phyloP scores from a whole-genome alignment of 139 green algal genomes.

The Pycnococcus provasolii region DNA sequence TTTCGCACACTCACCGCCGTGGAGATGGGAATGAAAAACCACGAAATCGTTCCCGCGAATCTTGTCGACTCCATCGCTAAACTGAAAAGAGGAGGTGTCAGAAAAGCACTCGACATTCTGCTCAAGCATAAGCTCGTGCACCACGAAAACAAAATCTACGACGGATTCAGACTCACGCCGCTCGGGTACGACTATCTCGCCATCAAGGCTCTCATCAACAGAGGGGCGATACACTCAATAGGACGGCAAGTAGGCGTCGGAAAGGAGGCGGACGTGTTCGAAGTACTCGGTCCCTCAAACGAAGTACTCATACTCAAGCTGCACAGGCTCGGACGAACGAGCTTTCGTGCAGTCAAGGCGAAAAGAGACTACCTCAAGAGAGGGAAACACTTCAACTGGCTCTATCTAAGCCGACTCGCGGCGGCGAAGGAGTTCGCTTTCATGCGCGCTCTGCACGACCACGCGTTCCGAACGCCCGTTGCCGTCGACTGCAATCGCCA shows the following conservation, averaged over 20 bases:
- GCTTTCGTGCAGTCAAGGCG: conserved; percentile 86
- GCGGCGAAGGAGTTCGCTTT: conserved; percentile 94
- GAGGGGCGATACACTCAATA: conserved; percentile 68
- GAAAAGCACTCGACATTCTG: conserved; percentile 64
- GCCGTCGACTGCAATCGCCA: conserved; percentile 88
- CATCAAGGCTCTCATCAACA: conserved; percentile 66
- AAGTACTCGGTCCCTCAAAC: conserved; percentile 56
- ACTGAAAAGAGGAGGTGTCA: conserved; percentile 77
- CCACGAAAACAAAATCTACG: conserved; percentile 81
- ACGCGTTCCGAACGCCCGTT: conserved; percentile 79
- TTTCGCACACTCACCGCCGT: conserved; percentile 85
- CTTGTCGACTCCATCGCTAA: conserved; percentile 79
- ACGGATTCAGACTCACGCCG: conserved; percentile 85
- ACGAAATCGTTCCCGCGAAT: conserved; percentile 83
- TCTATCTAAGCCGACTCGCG: conserved; percentile 86
- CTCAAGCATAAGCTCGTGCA: conserved; percentile 94
- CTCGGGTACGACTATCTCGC: conserved; percentile 96
- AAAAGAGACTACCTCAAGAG: conserved; percentile 91
- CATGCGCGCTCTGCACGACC: conserved; percentile 79
- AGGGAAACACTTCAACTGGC: conserved; percentile 62
- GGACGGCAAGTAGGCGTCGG: conserved; percentile 90
- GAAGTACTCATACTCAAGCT: conserved; percentile 85
- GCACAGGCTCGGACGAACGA: conserved; percentile 90
- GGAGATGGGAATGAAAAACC: conserved; percentile 97
- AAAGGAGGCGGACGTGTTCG: conserved; percentile 76